phyloP scores from a whole-genome alignment of 176 grass and related monocot genomes.

The Triticum dicoccoides region DNA sequence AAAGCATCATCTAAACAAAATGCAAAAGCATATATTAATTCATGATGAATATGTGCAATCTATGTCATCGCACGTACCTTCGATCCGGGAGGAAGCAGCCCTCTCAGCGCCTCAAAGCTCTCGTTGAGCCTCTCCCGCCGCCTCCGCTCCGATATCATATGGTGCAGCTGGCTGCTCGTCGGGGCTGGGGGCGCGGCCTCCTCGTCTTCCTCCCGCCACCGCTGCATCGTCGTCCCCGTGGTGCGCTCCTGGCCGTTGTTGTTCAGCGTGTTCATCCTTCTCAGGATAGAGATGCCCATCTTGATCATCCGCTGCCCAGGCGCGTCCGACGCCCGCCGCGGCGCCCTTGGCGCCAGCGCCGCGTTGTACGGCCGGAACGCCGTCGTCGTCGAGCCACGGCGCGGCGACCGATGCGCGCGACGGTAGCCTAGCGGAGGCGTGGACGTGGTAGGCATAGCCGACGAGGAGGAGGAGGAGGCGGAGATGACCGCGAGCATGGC shows the following conservation, averaged over 20 bases:
- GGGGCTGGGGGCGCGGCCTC: neutral
- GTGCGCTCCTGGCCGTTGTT: conserved; percentile 8
- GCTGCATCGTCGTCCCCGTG: neutral
- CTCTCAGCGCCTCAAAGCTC: conserved; percentile 54
- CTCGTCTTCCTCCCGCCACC: neutral
- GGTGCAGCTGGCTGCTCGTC: conserved; percentile 65
- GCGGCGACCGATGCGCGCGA: neutral
- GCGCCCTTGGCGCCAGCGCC: conserved; percentile 33
- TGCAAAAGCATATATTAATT: neutral
- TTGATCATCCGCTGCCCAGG: conserved; percentile 71
- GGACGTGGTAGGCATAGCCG: neutral
- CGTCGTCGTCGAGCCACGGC: neutral
- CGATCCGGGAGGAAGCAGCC: conserved; percentile 53
- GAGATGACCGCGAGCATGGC: conserved; percentile 75
- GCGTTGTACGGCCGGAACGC: conserved; percentile 53
- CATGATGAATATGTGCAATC: neutral
- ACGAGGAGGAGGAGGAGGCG: neutral
- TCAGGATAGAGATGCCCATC: conserved; percentile 42
- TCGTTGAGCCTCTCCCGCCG: conserved; percentile 77
- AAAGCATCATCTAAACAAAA: too few species aligned
- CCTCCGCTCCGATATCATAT: conserved; percentile 72
- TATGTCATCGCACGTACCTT: conserved; percentile 40
- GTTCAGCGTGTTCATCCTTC: conserved; percentile 30
- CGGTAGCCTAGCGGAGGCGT: neutral
- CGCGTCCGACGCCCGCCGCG: neutral